Percentiles rank a stretch among this genome's conserved stretches.
These are phyloP conservation scores for Nakazawaea ambrosiae DNA, from an alignment of 805 yeast genomes.

Conservation along the genomic window DNA sequence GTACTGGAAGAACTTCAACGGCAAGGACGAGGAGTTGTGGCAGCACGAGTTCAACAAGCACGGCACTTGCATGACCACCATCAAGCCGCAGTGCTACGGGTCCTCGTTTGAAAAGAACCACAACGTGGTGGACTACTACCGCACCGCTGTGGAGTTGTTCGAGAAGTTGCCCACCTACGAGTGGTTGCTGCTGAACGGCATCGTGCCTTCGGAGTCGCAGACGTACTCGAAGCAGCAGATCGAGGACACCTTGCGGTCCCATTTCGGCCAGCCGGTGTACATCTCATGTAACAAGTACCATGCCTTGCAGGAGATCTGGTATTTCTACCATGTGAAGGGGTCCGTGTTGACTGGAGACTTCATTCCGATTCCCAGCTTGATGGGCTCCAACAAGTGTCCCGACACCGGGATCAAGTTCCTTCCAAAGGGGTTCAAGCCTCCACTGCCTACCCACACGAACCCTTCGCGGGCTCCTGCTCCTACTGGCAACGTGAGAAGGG, in stretches of 20 bases:
- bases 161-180: conserved; percentile 57
- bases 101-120: conserved; percentile 22
- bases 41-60: conserved; percentile 90
- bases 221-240: conserved; percentile 55
- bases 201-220: conserved; percentile 51
- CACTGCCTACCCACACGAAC: conserved; percentile 22
- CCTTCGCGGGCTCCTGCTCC: conserved; percentile 21
- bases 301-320: conserved; percentile 67
- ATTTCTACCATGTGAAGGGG: conserved; percentile 71
- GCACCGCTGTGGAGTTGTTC: conserved; percentile 51
- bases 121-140: conserved; percentile 65
- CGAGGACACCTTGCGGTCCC: conserved; percentile 40
- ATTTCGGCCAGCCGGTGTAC: conserved; percentile 50
- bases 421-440: conserved; percentile 45
- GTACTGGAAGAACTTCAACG: conserved; percentile 71
- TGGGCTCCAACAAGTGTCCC: conserved; percentile 55
- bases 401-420: conserved; percentile 57
- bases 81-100: conserved; percentile 65
- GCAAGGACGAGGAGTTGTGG: conserved; percentile 71
- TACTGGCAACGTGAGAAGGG: conserved; percentile 30
- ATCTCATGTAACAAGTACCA: conserved; percentile 51
- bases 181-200: conserved; percentile 62
- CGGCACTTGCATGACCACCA: conserved; percentile 84
- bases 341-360: conserved; percentile 62
- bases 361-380: conserved; percentile 51